Evolutionary conservation across 2,329 filamentous ascomycete species (phyloP).

Genomic region (Fusarium metavorans): DNA sequence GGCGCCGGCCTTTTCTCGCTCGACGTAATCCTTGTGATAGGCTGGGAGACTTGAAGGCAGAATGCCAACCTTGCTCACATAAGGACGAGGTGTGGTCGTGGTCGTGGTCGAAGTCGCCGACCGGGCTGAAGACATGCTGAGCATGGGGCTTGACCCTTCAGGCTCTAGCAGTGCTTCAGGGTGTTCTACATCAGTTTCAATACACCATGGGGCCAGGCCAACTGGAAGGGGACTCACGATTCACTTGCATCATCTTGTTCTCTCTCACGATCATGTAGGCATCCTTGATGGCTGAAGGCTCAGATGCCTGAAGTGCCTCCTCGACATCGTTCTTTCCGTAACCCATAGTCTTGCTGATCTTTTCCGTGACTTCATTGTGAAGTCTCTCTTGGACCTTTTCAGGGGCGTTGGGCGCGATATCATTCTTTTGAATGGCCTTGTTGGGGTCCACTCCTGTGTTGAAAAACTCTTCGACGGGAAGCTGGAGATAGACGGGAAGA

Average conservation of each 20-base stretch:
- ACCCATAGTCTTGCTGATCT: slow-evolving; percentile 98
- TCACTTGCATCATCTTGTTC: slow-evolving; percentile 96
- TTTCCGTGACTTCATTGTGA: slow-evolving; percentile 91
- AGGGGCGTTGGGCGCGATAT: slow-evolving; percentile 83
- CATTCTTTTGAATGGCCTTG: slow-evolving; percentile 86
- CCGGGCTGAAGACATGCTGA: slow-evolving; percentile 66
- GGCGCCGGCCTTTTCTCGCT: slow-evolving; percentile 70
- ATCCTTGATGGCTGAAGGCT: slow-evolving; percentile 98
- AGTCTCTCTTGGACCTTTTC: slow-evolving; percentile 87
- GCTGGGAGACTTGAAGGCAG: slow-evolving; percentile 90
- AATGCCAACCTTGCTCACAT: slow-evolving; percentile 89
- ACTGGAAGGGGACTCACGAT: slow-evolving; percentile 72
- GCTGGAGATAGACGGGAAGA: slow-evolving; percentile 86
- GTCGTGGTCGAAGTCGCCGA: slow-evolving; percentile 63
- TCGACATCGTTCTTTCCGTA: slow-evolving; percentile 96
- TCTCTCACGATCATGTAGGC: slow-evolving; percentile 98
- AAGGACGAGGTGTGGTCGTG: slow-evolving; percentile 63
- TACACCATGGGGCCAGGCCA: slow-evolving; percentile 29
- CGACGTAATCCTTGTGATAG: slow-evolving; percentile 92
- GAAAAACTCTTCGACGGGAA: slow-evolving; percentile 90
- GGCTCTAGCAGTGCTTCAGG: slow-evolving; percentile 51
- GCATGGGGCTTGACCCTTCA: slow-evolving; percentile 61
- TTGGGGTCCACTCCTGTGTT: slow-evolving; percentile 95
- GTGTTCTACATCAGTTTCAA: slow-evolving; percentile 49
- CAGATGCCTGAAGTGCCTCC: slow-evolving; percentile 89